Percentiles rank a stretch among this genome's conserved stretches.
These are phyloP conservation scores for Penicillium brevicompactum DNA, from an alignment of 2,329 filamentous ascomycete genomes.

Conservation along the genomic window DNA sequence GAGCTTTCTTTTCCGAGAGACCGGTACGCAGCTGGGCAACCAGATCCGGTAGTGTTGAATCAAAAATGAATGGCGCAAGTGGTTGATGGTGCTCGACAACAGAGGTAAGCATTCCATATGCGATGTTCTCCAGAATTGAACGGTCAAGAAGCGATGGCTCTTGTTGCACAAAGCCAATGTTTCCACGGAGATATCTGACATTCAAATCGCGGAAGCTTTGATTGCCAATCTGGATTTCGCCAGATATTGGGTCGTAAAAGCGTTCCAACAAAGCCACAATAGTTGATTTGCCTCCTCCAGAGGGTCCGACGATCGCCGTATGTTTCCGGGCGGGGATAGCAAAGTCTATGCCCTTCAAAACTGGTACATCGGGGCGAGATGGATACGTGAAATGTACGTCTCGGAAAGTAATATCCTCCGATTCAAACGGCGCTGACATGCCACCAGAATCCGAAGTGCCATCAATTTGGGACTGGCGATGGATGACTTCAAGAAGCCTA, in stretches of 20 bases:
- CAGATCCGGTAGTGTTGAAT: constrained; percentile 30
- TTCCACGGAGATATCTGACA: constrained; percentile 37
- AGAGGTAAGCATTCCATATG: constrained; percentile 57
- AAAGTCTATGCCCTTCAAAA: constrained; percentile 37
- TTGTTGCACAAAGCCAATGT: constrained; percentile 51
- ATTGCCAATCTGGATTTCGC: constrained; percentile 33
- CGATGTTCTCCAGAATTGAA: constrained; percentile 58
- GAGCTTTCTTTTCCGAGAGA: not conserved
- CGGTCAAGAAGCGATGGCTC: constrained; percentile 55
- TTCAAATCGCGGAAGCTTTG: constrained; percentile 36
- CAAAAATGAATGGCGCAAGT: constrained; percentile 27
- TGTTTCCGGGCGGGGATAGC: constrained; percentile 38
- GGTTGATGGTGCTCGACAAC: constrained; percentile 33
- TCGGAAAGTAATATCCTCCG: constrained; percentile 30
- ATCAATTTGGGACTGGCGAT: constrained; percentile 53
- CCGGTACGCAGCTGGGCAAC: constrained; percentile 7
- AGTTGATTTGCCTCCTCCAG: constrained; percentile 57
- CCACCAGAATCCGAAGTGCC: constrained; percentile 32
- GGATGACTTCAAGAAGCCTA: constrained; percentile 61
- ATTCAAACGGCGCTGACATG: constrained; percentile 18
- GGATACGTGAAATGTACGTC: constrained; percentile 43
- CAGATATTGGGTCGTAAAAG: constrained; percentile 40
- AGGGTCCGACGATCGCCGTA: constrained; percentile 52
- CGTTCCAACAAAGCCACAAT: constrained; percentile 40
- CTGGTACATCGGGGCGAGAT: constrained; percentile 37